Percentiles rank a stretch among this genome's conserved stretches.
Evolutionary conservation across 2,329 filamentous ascomycete genomes (phyloP).

Genomic region (Curvularia spicifera): DNA sequence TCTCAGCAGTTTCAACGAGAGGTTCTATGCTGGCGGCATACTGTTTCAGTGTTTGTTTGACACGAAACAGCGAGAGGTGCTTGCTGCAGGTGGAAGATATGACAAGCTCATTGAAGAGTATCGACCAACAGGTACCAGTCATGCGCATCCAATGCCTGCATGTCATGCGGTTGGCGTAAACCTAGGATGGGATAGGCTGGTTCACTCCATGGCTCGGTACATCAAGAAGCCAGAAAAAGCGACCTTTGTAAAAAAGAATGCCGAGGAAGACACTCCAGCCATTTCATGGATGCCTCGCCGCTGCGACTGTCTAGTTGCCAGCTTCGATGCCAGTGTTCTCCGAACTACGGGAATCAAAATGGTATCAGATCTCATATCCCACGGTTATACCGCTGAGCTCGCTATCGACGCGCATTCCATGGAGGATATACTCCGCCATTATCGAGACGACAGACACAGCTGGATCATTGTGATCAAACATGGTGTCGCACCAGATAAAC

Average conservation of each 20-base stretch:
- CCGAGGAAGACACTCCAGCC: conserved; percentile 61
- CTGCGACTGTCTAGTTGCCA: conserved; percentile 89
- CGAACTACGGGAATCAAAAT: conserved; percentile 78
- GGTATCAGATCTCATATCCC: conserved; percentile 78
- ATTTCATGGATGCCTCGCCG: conserved; percentile 53
- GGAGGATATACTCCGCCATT: conserved; percentile 78
- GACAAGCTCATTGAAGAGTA: conserved; percentile 88
- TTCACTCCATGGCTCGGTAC: conserved; percentile 64
- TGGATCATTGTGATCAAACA: conserved; percentile 93
- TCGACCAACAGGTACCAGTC: conserved; percentile 69
- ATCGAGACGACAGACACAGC: conserved; percentile 77
- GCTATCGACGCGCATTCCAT: conserved; percentile 78
- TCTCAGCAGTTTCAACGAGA: conserved; percentile 86
- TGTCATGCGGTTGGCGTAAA: conserved; percentile 92
- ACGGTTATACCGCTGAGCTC: conserved; percentile 87
- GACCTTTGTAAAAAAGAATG: conserved; percentile 70
- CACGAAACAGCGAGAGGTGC: conserved; percentile 78
- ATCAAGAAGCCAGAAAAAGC: conserved; percentile 56
- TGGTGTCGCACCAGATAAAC: conserved; percentile 62
- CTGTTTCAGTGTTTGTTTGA: conserved; percentile 93
- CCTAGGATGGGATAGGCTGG: conserved; percentile 83
- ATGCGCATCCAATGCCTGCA: conserved; percentile 48
- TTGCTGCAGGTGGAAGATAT: conserved; percentile 92
- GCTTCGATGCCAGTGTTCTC: conserved; percentile 79
- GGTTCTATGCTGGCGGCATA: conserved; percentile 80